Conservation (phyloP, 176 grass and related monocot genomes). For the Pontederia crassipes region DNA sequence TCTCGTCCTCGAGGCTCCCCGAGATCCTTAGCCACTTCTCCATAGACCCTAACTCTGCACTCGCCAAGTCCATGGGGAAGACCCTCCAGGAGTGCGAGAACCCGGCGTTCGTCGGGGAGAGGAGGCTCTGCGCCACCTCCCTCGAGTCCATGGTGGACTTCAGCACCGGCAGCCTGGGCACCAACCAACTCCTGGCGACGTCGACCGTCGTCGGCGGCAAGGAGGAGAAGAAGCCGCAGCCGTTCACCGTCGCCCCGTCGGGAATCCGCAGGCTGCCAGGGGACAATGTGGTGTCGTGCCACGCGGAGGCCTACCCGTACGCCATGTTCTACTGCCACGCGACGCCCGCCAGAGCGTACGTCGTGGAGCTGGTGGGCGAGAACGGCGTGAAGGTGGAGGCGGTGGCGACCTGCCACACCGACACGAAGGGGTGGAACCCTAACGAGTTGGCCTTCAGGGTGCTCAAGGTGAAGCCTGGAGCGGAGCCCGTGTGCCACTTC, state of each 20-base stretch:
- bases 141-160: slow-evolving; percentile 28
- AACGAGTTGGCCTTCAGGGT: not conserved
- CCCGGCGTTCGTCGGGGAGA: not conserved
- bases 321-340: slow-evolving; percentile 32
- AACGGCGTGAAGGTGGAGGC: slow-evolving; percentile 7
- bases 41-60: not conserved
- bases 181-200: not conserved
- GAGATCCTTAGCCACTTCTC: not conserved
- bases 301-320: slow-evolving; percentile 13
- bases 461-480: slow-evolving; percentile 14
- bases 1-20: slow-evolving; percentile 7
- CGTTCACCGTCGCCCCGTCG: slow-evolving; percentile 5
- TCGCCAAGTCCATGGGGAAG: not conserved
- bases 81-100: slow-evolving; percentile 20
- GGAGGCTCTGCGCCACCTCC: slow-evolving; percentile 16
- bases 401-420: slow-evolving; percentile 21
- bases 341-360: slow-evolving; percentile 7
- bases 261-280: not conserved
- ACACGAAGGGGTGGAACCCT: slow-evolving; percentile 8
- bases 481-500: slow-evolving; percentile 27
- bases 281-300: slow-evolving; percentile 12
- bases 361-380: not conserved
- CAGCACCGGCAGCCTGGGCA: not conserved
- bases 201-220: too few species aligned
- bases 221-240: not conserved